Evolutionary conservation across 495 filamentous ascomycete species (phyloP).

Genomic region (Lophiostoma macrostomum): DNA sequence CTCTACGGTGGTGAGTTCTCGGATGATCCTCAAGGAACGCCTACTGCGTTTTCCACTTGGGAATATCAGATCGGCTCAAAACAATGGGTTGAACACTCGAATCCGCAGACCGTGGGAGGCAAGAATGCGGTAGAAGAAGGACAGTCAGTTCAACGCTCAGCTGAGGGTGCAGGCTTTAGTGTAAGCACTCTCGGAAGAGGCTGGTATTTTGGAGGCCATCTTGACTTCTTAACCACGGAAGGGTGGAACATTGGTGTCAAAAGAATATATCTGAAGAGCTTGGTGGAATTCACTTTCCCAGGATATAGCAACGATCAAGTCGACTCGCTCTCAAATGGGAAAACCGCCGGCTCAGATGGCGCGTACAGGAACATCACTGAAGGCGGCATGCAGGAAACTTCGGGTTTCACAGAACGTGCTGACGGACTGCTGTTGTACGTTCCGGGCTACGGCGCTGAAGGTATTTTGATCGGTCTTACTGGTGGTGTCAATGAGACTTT

Average conservation of each 20-base stretch:
- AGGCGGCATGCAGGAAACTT: slow-evolving; percentile 60
- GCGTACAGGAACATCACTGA: slow-evolving; percentile 68
- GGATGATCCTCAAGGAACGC: slow-evolving; percentile 52
- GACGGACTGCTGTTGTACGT: slow-evolving; percentile 70
- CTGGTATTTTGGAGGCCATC: slow-evolving; percentile 75
- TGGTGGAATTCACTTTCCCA: slow-evolving; percentile 72
- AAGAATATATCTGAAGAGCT: slow-evolving; percentile 65
- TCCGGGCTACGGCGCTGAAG: slow-evolving; percentile 66
- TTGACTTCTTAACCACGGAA: slow-evolving; percentile 62
- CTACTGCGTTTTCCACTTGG: slow-evolving; percentile 59
- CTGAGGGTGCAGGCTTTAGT: slow-evolving; percentile 68
- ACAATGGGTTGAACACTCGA: slow-evolving; percentile 59
- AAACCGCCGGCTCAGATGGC: slow-evolving; percentile 54
- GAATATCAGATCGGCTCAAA: slow-evolving; percentile 57
- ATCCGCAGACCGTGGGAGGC: slow-evolving; percentile 56
- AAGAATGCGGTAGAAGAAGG: slow-evolving; percentile 54
- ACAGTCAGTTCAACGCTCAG: slow-evolving; percentile 57
- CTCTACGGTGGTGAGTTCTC: slow-evolving; percentile 72
- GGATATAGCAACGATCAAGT: slow-evolving; percentile 60
- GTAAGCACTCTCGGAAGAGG: slow-evolving; percentile 64
- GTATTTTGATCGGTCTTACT: slow-evolving; percentile 66
- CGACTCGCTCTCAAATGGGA: slow-evolving; percentile 45
- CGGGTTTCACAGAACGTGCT: slow-evolving; percentile 66
- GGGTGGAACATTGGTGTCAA: slow-evolving; percentile 64
- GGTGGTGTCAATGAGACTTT: slow-evolving; percentile 64